These are phyloP conservation scores for Trichothecium sympodiale DNA, from an alignment of 2,329 filamentous ascomycete genomes.

Conservation along the genomic window DNA sequence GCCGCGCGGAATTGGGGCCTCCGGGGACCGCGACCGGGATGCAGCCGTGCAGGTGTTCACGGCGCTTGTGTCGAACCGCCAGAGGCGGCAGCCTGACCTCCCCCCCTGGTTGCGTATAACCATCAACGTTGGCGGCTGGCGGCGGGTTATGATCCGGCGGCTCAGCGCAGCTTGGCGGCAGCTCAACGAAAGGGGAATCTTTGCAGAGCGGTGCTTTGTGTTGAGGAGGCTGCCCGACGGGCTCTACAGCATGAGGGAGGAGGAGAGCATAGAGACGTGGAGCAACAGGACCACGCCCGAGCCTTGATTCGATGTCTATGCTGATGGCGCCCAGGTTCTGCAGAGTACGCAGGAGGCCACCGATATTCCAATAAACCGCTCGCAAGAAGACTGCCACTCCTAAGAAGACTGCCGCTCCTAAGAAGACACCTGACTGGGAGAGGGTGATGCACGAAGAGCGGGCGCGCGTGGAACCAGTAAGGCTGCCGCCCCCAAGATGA, in stretches of 20 bases:
- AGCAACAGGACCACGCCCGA: constrained; percentile 2
- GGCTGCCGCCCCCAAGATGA: too few relatives aligned
- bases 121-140: constrained; percentile 39
- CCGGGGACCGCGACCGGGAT: constrained; percentile 24
- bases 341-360: too few relatives aligned
- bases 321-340: too few relatives aligned
- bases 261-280: constrained; percentile 4
- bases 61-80: constrained; percentile 19
- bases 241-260: constrained; percentile 14
- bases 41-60: constrained; percentile 21
- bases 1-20: too few relatives aligned
- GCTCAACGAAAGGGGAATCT: constrained; percentile 29
- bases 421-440: too few relatives aligned
- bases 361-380: too few relatives aligned
- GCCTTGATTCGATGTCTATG: not conserved
- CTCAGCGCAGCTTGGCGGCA: constrained; percentile 27
- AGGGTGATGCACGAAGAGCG: too few relatives aligned
- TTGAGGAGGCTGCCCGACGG: constrained; percentile 18
- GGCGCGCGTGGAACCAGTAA: too few relatives aligned
- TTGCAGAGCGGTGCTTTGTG: constrained; percentile 35
- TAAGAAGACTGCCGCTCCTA: too few relatives aligned
- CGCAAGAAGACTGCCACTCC: too few relatives aligned
- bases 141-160: constrained; percentile 30
- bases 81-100: constrained; percentile 4
- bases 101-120: constrained; percentile 27